A percentile compares a stretch with the other conserved stretches of the same genome.
Conservation (phyloP, 2,329 filamentous ascomycete species). For the Penicillium sp. region DNA sequence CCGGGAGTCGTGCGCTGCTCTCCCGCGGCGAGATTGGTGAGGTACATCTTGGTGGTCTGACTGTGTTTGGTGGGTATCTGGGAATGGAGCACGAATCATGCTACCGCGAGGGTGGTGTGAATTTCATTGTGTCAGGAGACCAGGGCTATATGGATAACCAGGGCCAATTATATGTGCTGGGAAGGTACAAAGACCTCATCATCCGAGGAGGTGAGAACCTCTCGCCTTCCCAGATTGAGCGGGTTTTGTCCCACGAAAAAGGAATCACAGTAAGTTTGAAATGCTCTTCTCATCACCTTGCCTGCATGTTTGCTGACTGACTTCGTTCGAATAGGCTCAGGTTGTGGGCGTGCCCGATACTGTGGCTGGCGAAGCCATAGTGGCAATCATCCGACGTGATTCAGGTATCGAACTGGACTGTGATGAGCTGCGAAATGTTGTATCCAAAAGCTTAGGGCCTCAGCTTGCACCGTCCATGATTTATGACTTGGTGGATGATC, state of each 20-base stretch:
- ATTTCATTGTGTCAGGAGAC: not conserved
- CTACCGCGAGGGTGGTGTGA: not conserved
- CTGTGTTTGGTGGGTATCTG: not conserved
- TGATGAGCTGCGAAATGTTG: not conserved
- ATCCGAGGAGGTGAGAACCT: not conserved
- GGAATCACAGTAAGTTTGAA: not conserved
- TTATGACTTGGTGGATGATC: not conserved
- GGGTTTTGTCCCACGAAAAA: not conserved
- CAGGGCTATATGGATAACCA: not conserved
- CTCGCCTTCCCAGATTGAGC: not conserved
- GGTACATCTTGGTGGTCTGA: not conserved
- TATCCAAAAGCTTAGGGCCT: not conserved
- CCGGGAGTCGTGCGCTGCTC: not conserved
- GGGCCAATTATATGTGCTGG: not conserved
- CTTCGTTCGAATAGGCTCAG: not conserved
- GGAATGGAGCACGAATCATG: not conserved
- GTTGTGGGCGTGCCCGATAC: not conserved
- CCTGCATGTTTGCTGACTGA: not conserved
- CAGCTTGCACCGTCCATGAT: not conserved
- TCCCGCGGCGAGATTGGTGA: not conserved
- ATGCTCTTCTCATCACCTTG: not conserved
- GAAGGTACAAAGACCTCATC: not conserved
- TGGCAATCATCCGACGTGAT: not conserved
- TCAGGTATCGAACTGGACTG: not conserved
- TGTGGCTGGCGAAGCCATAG: not conserved